These are phyloP conservation scores for Mucor lusitanicus DNA, from an alignment of 371 early-diverging fungal species.

Conservation along the genomic window DNA sequence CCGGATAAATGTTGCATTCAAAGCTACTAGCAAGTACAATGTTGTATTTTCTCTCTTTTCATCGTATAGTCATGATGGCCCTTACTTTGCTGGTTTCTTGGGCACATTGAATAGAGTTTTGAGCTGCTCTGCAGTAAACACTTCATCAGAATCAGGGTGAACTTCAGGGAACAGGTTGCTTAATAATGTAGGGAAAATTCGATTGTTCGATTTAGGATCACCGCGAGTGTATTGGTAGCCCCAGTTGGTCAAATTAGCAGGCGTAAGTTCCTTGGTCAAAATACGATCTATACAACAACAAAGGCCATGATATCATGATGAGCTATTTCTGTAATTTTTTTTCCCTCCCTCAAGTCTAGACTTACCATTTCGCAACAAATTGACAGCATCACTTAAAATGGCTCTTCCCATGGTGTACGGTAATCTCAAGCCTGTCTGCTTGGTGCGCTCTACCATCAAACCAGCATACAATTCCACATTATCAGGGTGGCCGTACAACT, in stretches of 20 bases:
- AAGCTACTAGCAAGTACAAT: background rate
- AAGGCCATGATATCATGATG: background rate
- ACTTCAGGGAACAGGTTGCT: constrained; percentile 20
- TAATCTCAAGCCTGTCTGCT: constrained; percentile 41
- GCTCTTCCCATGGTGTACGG: constrained; percentile 54
- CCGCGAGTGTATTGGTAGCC: constrained; percentile 32
- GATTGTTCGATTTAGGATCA: constrained; percentile 20
- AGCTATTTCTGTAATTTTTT: background rate
- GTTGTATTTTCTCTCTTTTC: background rate
- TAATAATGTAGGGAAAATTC: constrained; percentile 24
- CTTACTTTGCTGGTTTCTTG: background rate
- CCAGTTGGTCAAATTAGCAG: constrained; percentile 44
- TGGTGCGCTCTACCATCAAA: constrained; percentile 45
- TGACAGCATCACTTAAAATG: constrained; percentile 56
- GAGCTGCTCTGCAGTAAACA: constrained; percentile 21
- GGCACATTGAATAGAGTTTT: constrained; percentile 25
- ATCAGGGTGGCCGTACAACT: constrained; percentile 46
- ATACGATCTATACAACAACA: constrained; percentile 23
- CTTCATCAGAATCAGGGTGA: background rate
- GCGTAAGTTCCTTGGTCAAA: constrained; percentile 36
- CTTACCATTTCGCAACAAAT: constrained; percentile 53
- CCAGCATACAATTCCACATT: constrained; percentile 56
- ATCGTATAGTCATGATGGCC: background rate
- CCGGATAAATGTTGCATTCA: background rate
- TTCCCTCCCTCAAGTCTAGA: background rate